phyloP scores from a whole-genome alignment of 2,329 filamentous ascomycete genomes.

The Aspergillus sp. region DNA sequence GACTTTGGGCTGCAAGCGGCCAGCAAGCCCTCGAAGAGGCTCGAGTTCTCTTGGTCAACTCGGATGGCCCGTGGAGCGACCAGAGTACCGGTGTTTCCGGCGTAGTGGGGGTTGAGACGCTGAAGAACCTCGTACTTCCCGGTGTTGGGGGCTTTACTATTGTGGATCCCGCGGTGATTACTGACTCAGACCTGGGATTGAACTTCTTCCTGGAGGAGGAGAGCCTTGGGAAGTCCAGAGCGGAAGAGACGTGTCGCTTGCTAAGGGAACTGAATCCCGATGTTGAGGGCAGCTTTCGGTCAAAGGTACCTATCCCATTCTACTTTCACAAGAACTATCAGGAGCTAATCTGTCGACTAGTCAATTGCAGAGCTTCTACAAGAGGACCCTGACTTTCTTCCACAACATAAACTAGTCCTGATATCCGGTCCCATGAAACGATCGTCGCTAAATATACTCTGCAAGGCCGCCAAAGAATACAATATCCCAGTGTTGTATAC shows the following conservation, averaged over 20 bases:
- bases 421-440: slow-evolving; percentile 58
- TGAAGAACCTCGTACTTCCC: slow-evolving; percentile 96
- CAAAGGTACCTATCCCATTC: slow-evolving; percentile 45
- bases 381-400: slow-evolving; percentile 35
- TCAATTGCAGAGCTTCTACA: slow-evolving; percentile 38
- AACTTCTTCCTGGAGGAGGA: slow-evolving; percentile 93
- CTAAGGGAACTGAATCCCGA: slow-evolving; percentile 90
- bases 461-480: slow-evolving; percentile 51
- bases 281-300: slow-evolving; percentile 70
- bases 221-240: slow-evolving; percentile 72
- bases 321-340: not conserved
- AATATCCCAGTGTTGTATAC: slow-evolving; percentile 75
- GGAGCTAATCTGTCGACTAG: slow-evolving; percentile 20
- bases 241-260: slow-evolving; percentile 72
- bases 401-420: slow-evolving; percentile 59
- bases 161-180: slow-evolving; percentile 74
- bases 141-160: slow-evolving; percentile 92
- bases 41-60: slow-evolving; percentile 87
- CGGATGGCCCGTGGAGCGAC: slow-evolving; percentile 43
- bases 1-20: slow-evolving; percentile 90
- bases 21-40: slow-evolving; percentile 88
- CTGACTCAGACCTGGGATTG: slow-evolving; percentile 79
- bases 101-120: slow-evolving; percentile 80
- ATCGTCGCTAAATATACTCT: slow-evolving; percentile 50
- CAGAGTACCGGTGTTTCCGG: slow-evolving; percentile 59